Evolutionary conservation across 805 yeast genomes (phyloP), one percentile per base, ranked within the genome.

Genomic region (Myxozyma nipponensis): DNA sequence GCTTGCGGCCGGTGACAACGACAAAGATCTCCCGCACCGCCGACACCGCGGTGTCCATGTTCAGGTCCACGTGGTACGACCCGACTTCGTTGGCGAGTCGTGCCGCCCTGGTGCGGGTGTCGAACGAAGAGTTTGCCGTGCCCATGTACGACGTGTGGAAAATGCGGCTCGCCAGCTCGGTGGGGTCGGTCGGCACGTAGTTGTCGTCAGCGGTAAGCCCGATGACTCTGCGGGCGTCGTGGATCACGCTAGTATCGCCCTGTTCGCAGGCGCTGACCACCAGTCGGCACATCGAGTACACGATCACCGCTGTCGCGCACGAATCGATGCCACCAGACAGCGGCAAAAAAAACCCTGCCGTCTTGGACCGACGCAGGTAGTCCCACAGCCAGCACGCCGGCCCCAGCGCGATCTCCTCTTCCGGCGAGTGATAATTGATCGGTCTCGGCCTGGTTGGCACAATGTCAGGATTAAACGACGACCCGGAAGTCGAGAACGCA

Each of bases 361-460:
- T 86, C 58, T 79, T 80, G 60, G 95, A 87, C 57, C 99, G 78
- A 66, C 99, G 79, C 51, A 93, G 75, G 64, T 93, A 93, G 68
- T 93, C 99, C 99, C 99, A 93, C 57, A 93, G 69, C 99, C 99
- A 93, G 67, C 98, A 93, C 0, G 99, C 98, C 0, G 99, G 99
- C 0, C 99, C 99, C 39, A 86, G 72, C 0, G 98, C 97, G 58
- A 93, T 91, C 68, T 93, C 99, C 69, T 93, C 97, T 63, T 90
- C 95, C 2, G 98, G 96, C 1, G 72, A 63, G 68, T 86, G 95
- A 62, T 84, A 84, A 35, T 74, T 75, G 39, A 84, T 74, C 3
- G 71, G 73, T 21, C 69, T 65, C 1, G 77, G 62, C 19, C 63
- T 63, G 0, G 93, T 69, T 18, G 96, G 96, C 9, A 63, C 67